A percentile compares a stretch with the other conserved stretches of the same genome.
These are phyloP conservation scores for Emiliania huxleyi DNA, from an alignment of 78 protist genomes.

Conservation along the genomic window DNA sequence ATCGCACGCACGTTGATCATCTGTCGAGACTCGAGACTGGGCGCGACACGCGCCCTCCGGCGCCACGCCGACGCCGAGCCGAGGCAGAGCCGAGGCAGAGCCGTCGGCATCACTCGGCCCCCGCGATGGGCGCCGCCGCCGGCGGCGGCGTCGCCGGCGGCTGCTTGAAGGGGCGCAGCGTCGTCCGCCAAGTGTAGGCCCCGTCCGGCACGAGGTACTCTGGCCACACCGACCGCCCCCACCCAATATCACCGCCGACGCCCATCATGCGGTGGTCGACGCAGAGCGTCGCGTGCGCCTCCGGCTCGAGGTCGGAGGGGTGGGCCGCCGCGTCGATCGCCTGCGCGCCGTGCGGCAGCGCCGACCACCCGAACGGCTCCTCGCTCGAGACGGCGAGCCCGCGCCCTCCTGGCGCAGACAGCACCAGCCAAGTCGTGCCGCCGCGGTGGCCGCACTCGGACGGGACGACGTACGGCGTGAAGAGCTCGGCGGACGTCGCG, in stretches of 20 bases:
- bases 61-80: too few species aligned
- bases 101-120: too few species aligned
- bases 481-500: neutral
- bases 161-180: neutral
- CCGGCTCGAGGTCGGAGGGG: neutral
- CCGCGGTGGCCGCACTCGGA: neutral
- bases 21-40: too few species aligned
- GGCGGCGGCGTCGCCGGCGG: neutral
- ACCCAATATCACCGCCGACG: conserved; percentile 20
- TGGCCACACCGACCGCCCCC: neutral
- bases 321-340: neutral
- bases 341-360: neutral
- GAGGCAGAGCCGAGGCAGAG: too few species aligned
- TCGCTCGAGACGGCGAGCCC: neutral
- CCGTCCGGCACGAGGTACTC: neutral
- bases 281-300: neutral
- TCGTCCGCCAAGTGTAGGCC: neutral
- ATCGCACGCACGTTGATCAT: too few species aligned
- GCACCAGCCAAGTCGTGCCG: neutral
- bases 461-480: neutral
- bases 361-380: neutral
- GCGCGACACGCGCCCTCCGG: too few species aligned
- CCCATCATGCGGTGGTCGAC: conserved; percentile 26
- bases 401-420: neutral
- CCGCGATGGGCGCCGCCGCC: too few species aligned